These are phyloP conservation scores for Saccharomyces hybrid DNA, from an alignment of 1,139 yeast species.

Conservation along the genomic window DNA sequence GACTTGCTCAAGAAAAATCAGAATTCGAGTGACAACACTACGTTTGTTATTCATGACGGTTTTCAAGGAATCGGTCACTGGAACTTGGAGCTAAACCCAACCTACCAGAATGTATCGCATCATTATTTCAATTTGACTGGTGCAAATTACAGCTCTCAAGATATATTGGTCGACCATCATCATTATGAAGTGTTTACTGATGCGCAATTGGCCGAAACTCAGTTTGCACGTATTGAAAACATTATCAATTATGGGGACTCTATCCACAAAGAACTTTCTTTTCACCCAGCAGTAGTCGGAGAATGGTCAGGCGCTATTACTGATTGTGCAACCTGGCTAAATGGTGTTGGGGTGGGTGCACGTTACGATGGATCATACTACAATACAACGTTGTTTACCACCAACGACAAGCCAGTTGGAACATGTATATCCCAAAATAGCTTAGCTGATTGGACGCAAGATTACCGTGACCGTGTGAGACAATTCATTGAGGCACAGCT, in stretches of 20 bases:
- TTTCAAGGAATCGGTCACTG: conserved; percentile 45
- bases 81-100: conserved; percentile 39
- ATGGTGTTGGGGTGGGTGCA: conserved; percentile 53
- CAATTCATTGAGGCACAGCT: conserved; percentile 44
- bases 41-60: conserved; percentile 54
- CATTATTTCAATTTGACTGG: conserved; percentile 16
- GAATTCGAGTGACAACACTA: conserved; percentile 32
- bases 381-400: conserved; percentile 31
- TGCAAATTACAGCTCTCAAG: conserved; percentile 27
- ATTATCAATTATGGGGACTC: conserved; percentile 36
- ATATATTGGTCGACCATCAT: conserved; percentile 48
- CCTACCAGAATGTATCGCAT: conserved; percentile 23
- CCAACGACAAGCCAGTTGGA: conserved; percentile 12
- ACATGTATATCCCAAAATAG: conserved; percentile 17
- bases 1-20: conserved; percentile 34
- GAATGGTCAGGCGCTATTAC: conserved; percentile 62
- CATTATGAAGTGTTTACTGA: conserved; percentile 56
- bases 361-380: conserved; percentile 47
- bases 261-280: conserved; percentile 33
- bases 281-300: conserved; percentile 49
- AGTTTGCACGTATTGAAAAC: conserved; percentile 26
- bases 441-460: conserved; percentile 30
- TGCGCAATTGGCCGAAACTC: conserved; percentile 34
- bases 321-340: conserved; percentile 60
- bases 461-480: conserved; percentile 35